Evolutionary conservation across 1,284 basidiomycete genomes (phyloP).

Genomic region (Ceratobasidium papillatum): DNA sequence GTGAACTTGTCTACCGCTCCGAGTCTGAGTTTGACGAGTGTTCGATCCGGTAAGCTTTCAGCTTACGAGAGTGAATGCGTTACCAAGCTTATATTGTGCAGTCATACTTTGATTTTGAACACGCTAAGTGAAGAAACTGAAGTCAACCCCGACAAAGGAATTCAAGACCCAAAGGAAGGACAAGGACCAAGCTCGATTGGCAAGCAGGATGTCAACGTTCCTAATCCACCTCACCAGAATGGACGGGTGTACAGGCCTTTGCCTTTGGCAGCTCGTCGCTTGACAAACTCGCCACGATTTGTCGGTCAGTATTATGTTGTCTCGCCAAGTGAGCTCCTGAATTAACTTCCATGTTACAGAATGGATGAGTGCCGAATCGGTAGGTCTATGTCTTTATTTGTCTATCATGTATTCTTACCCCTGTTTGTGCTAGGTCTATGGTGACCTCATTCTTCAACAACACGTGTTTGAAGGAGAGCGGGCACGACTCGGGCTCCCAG

Average conservation of each 20-base stretch:
- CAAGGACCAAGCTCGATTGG: not conserved
- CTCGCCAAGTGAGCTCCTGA: no score
- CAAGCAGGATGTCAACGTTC: not conserved
- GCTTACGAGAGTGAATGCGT: not conserved
- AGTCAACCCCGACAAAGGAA: no score
- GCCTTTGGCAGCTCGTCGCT: slow-evolving; percentile 4
- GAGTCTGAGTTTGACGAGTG: not conserved
- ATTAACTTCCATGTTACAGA: not conserved
- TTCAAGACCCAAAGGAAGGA: no score
- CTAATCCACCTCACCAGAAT: not conserved
- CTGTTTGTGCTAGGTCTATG: not conserved
- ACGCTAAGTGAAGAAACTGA: not conserved
- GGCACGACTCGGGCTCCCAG: not conserved
- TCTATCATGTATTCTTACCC: not conserved
- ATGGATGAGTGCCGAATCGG: slow-evolving; percentile 11
- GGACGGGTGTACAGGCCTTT: not conserved
- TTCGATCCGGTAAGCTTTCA: not conserved
- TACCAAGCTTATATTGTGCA: not conserved
- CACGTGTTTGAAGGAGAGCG: not conserved
- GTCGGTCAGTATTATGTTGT: not conserved
- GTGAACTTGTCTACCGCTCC: not conserved
- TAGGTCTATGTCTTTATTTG: not conserved
- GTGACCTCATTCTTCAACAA: not conserved
- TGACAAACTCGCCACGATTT: not conserved
- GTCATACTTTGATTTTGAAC: not conserved